phyloP scores from a whole-genome alignment of 2,329 filamentous ascomycete species.

The Fonsecaea pedrosoi region DNA sequence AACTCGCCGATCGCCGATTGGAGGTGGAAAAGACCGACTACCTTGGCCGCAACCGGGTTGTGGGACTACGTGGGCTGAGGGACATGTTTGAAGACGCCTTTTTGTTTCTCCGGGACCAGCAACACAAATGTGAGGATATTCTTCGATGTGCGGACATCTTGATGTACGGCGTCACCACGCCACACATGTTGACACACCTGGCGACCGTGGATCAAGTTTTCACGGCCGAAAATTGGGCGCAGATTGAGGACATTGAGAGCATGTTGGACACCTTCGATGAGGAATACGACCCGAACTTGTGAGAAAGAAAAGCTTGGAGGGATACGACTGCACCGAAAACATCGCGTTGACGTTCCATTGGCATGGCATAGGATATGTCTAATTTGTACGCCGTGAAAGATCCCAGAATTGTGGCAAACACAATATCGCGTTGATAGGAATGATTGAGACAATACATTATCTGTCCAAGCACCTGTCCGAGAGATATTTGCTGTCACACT shows the following conservation, averaged over 20 bases:
- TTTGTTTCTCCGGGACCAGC: conserved; percentile 1
- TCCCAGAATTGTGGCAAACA: neutral
- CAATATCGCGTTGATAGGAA: neutral
- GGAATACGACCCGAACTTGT: conserved; percentile 8
- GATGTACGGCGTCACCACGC: neutral
- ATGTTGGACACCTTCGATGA: conserved; percentile 16
- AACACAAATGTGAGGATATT: neutral
- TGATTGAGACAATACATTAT: neutral
- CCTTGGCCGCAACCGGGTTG: conserved; percentile 10
- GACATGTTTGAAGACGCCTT: conserved; percentile 7
- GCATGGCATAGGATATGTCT: conserved; percentile 1
- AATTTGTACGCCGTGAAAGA: conserved; percentile 4
- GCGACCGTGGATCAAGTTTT: conserved; percentile 1
- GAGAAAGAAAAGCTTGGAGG: neutral
- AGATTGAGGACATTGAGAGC: conserved; percentile 15
- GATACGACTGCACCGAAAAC: neutral
- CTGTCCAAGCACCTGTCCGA: neutral
- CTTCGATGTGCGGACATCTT: neutral
- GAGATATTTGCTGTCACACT: neutral
- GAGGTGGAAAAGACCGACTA: conserved; percentile 26
- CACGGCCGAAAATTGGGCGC: neutral
- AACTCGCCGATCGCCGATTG: conserved; percentile 14
- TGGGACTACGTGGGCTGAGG: conserved; percentile 13
- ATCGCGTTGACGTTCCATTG: neutral
- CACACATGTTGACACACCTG: neutral